Base-by-base conservation (phyloP, 1,284 basidiomycete genomes). In the Leccinum ponderosum region DNA sequence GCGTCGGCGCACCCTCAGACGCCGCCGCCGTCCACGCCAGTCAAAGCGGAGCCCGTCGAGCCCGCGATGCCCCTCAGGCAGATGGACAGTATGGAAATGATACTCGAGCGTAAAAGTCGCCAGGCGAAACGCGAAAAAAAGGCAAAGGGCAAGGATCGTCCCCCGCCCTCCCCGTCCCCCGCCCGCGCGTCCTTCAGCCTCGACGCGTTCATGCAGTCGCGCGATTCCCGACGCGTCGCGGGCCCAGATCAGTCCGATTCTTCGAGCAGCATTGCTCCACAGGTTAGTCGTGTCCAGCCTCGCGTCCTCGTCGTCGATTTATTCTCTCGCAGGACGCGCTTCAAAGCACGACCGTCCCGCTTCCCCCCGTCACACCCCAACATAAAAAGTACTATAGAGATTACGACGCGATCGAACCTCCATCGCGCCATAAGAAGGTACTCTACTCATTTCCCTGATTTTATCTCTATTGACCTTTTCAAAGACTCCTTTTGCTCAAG, bases 1-100 rank as follows among this genome's bases (percentile, higher is more conserved):
- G 73, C 77, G 68, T 79, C 80, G 44, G 55, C 65, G 12, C 61
- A 62, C 39, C 66, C 73, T 29, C 68, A 62, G 55, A 69, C 70
- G 25, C 74, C 78, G 12, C 77, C 83, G 20, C 83, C 83, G 11
- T 72, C 74, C 35, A 87, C 86, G 1, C 85, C 87, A 27, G 78
- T 89, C 64, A 89, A 89, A 72, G 74, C 80, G 1, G 88, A 87
- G 66, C 82, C 83, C 15, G 65, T 73, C 48, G 87, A 89, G 58
- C 69, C 69, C 20, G 60, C 75, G 44, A 70, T 82, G 44, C 81
- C 83, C 12, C 69, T 77, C n/a, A 82, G 86, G 20, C 83, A 81
- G 31, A 82, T 83, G 70, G 86, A 86, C 63, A 88, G 81, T 68
- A 91, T 91, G 89, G 86, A 91, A 64, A 76, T 83, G 73, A 83